phyloP scores from a whole-genome alignment of 179 eudicot species.

The Corrigiola litoralis region DNA sequence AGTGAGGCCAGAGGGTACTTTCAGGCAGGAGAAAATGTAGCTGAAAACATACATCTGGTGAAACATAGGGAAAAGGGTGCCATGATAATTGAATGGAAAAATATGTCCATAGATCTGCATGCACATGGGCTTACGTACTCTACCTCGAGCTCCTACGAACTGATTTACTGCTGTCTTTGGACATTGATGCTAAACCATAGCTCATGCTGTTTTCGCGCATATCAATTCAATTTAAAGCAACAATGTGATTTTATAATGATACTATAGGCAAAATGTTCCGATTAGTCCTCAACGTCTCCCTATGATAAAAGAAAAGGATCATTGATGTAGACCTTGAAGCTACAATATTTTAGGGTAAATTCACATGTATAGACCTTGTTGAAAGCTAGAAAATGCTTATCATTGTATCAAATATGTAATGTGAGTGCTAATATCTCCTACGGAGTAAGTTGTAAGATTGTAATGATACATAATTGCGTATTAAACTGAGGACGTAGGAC shows the following conservation, averaged over 20 bases:
- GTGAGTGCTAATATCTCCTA: no score
- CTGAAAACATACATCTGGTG: constrained; percentile 5
- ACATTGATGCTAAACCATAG: constrained; percentile 13
- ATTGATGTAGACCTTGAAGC: not conserved
- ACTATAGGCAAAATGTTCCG: not conserved
- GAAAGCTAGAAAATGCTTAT: no score
- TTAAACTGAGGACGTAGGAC: no score
- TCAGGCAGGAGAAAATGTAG: constrained; percentile 7
- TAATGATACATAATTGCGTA: no score
- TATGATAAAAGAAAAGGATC: not conserved
- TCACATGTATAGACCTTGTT: no score
- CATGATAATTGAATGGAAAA: constrained; percentile 3
- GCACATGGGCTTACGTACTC: constrained; percentile 22
- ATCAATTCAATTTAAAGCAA: no score
- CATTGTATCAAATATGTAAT: no score
- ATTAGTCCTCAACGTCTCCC: no score
- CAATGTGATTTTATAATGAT: not conserved
- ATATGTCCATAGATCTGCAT: constrained; percentile 18
- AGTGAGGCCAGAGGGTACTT: constrained; percentile 16
- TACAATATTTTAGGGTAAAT: not conserved
- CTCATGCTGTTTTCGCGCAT: not conserved
- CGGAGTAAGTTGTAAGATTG: no score
- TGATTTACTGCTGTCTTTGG: constrained; percentile 9
- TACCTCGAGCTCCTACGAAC: not conserved
- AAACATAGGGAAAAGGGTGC: constrained; percentile 15